These are phyloP conservation scores for Monosporozyma unispora DNA, from an alignment of 805 yeast species.

Conservation along the genomic window DNA sequence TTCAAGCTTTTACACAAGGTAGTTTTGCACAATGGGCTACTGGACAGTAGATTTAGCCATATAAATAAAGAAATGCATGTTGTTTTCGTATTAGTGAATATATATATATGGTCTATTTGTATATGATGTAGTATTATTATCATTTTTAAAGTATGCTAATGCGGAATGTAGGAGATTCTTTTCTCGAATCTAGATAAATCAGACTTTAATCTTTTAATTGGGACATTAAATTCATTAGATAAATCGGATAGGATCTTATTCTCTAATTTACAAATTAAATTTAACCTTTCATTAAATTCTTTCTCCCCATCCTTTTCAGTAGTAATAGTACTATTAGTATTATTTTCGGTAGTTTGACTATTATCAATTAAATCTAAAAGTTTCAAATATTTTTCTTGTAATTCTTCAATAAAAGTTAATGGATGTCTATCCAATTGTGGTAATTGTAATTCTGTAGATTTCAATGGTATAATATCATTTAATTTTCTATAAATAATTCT, in stretches of 20 bases:
- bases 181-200: conserved; percentile 9
- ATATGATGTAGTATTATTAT: background rate
- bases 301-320: background rate
- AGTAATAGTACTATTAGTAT: background rate
- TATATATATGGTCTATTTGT: background rate
- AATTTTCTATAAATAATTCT: conserved; percentile 25
- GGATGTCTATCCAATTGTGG: background rate
- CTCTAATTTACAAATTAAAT: conserved; percentile 11
- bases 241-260: conserved; percentile 8
- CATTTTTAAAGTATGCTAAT: too few relatives aligned
- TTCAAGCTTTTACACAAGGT: conserved; percentile 29
- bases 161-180: conserved; percentile 4
- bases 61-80: background rate
- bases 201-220: conserved; percentile 9
- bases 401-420: conserved; percentile 14
- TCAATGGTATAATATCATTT: conserved; percentile 21
- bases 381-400: conserved; percentile 19
- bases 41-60: conserved; percentile 14
- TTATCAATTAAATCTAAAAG: conserved; percentile 9
- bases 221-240: conserved; percentile 11
- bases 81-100: conserved; percentile 4
- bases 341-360: background rate
- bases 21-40: conserved; percentile 31
- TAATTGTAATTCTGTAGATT: conserved; percentile 2
- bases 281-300: background rate